Evolutionary conservation across 371 early-diverging fungal species (phyloP).

Genomic region (Mortierella sp.): DNA sequence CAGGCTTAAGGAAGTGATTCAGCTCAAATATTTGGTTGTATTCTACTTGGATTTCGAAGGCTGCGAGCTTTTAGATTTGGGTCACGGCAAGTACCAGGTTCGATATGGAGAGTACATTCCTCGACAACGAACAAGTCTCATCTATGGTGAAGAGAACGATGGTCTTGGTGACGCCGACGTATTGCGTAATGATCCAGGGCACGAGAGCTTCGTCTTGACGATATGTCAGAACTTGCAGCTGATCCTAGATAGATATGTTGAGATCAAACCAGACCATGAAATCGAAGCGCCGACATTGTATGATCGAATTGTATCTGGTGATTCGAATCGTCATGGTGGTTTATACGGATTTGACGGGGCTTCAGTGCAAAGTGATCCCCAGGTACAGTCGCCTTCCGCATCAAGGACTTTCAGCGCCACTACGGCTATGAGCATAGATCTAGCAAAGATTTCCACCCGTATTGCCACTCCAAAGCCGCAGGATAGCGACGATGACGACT

Average conservation of each 20-base stretch:
- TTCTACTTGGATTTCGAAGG: constrained; percentile 55
- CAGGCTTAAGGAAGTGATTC: constrained; percentile 48
- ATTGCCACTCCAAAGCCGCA: constrained; percentile 1
- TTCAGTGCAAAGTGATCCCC: constrained; percentile 5
- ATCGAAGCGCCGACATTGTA: constrained; percentile 38
- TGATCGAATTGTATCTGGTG: constrained; percentile 18
- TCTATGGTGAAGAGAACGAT: constrained; percentile 6
- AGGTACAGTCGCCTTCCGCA: not conserved
- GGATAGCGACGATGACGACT: constrained; percentile 3
- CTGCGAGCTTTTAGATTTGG: constrained; percentile 42
- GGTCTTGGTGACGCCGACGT: not conserved
- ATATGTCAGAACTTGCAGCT: constrained; percentile 49
- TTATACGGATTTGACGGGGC: constrained; percentile 11
- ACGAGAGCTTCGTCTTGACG: constrained; percentile 48
- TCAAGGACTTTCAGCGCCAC: constrained; percentile 32
- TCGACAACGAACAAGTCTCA: constrained; percentile 37
- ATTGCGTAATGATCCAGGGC: constrained; percentile 47
- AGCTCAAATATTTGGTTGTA: constrained; percentile 53
- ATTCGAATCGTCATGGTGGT: constrained; percentile 1
- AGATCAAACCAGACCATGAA: constrained; percentile 51
- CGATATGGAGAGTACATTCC: constrained; percentile 54
- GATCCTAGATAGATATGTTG: constrained; percentile 51
- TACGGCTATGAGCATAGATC: constrained; percentile 7
- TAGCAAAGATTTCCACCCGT: constrained; percentile 13
- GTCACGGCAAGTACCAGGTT: constrained; percentile 49